A percentile compares a stretch with the other conserved stretches of the same genome.
Conservation (phyloP, 495 filamentous ascomycete genomes). For the Usnea hakonensis region DNA sequence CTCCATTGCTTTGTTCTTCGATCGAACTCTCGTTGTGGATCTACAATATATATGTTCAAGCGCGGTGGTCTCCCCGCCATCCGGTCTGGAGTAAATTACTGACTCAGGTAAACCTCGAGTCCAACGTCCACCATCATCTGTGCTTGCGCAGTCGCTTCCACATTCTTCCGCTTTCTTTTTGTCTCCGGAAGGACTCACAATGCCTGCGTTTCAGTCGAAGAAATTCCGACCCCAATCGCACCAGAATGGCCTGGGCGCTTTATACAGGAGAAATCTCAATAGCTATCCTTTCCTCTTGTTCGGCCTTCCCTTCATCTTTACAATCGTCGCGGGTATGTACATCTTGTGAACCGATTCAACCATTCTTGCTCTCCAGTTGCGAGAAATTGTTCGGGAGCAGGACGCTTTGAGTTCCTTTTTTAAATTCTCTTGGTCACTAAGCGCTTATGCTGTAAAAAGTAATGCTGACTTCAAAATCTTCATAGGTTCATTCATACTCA, state of each 20-base stretch:
- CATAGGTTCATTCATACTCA: slow-evolving; percentile 73
- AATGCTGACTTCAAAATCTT: not conserved
- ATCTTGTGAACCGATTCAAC: not conserved
- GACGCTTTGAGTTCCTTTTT: not conserved
- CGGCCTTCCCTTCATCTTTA: slow-evolving; percentile 84
- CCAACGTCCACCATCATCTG: not conserved
- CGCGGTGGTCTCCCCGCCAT: too few species aligned
- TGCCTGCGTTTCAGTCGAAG: slow-evolving; percentile 68
- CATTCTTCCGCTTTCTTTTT: too few species aligned
- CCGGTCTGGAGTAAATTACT: too few species aligned
- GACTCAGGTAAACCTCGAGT: too few species aligned
- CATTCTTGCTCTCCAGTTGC: not conserved
- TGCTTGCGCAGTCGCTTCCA: not conserved
- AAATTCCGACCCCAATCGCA: slow-evolving; percentile 57
- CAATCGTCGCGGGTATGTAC: slow-evolving; percentile 66
- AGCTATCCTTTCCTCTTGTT: slow-evolving; percentile 88
- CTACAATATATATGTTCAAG: too few species aligned
- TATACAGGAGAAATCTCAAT: slow-evolving; percentile 62
- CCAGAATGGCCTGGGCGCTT: slow-evolving; percentile 57
- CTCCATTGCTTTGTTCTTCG: too few species aligned
- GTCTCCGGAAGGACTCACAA: slow-evolving; percentile 29
- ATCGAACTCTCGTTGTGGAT: too few species aligned
- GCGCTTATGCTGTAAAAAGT: not conserved
- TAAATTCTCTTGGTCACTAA: not conserved
- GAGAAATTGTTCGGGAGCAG: not conserved